These are phyloP conservation scores for Orbilia brochopaga DNA, from an alignment of 2,329 filamentous ascomycete species.

Conservation along the genomic window DNA sequence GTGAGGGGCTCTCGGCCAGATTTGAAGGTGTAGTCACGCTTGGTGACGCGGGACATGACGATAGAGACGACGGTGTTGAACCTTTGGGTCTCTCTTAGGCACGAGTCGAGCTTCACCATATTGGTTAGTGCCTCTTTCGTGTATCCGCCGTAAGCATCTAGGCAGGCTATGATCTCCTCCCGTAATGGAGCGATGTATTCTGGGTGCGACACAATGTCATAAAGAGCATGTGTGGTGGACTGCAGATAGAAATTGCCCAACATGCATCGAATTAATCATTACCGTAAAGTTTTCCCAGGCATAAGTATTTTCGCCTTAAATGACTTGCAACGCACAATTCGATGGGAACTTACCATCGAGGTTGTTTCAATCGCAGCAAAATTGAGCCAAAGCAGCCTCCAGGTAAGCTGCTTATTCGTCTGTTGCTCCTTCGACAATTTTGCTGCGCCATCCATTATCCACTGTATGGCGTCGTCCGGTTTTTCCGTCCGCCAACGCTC, in stretches of 20 bases:
- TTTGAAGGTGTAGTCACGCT: constrained; percentile 14
- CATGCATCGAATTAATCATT: too few species aligned
- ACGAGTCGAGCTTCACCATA: constrained; percentile 59
- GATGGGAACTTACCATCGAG: constrained; percentile 29
- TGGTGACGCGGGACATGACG: constrained; percentile 26
- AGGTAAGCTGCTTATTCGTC: constrained; percentile 33
- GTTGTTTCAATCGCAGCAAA: constrained; percentile 52
- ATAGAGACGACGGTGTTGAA: constrained; percentile 58
- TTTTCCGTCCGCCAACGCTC: constrained; percentile 29
- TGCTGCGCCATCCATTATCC: constrained; percentile 45
- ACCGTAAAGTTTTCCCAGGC: too few species aligned
- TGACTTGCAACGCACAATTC: too few species aligned
- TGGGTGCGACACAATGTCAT: constrained; percentile 57
- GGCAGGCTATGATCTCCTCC: constrained; percentile 57
- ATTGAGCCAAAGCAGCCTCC: constrained; percentile 47
- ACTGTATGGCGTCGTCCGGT: constrained; percentile 51
- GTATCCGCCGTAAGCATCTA: constrained; percentile 56
- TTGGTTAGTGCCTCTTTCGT: constrained; percentile 58
- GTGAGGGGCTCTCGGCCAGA: constrained; percentile 8
- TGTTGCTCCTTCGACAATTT: constrained; percentile 22
- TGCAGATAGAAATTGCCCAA: constrained; percentile 4
- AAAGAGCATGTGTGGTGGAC: constrained; percentile 58
- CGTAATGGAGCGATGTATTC: constrained; percentile 56
- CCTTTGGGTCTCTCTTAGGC: constrained; percentile 60
- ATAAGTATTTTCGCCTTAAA: too few species aligned